Evolutionary conservation across 1,284 basidiomycete genomes (phyloP), one percentile per base, ranked within the genome.

Genomic region (Boletus putidus): DNA sequence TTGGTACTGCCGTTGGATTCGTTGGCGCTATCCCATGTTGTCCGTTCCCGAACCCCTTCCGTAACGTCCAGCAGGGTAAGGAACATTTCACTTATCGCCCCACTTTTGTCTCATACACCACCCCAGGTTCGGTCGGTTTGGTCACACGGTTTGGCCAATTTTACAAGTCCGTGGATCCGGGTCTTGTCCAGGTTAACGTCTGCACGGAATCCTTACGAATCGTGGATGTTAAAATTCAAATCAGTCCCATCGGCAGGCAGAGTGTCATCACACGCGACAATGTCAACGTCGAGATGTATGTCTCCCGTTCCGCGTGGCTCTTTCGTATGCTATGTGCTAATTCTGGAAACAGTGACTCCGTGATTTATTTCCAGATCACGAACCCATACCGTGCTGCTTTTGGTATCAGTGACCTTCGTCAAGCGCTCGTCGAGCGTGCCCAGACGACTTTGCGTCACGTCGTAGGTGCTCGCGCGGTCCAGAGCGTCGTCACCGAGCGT

Each of bases 361-460:
- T 96, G 60, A 88, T 96, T 67, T 93, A 93, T 75, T 96, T 90
- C 86, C 92, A 94, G 78, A 87, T 93, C 74, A 79, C 83, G 64
- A 90, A 82, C 76, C 90, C 91, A 0, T 95, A 96, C 78, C 88
- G 93, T 52, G 93, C 96, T 8, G 92, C 93, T 0, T 98, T 94
- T 73, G 94, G 93, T 40, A 96, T 98, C 76, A 82, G 80, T 56
- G 92, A 98, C 74, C 85, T 98, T 42, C 88, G 88, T 56, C 84
- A 87, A 65, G 94, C 95, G 0, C 86, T 98, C 62, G 81, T 91
- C 59, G 95, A 98, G 77, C 89, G 96, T 69, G 93, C 96, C 2
- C 95, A 98, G 76, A 98, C 96, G 3, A 98, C 96, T 14, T 82
- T 98, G 21, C 88, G 96, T 45, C 93, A 97, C 68, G 95, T 98